A percentile compares a stretch with the other conserved stretches of the same genome.
Evolutionary conservation across 768 basidiomycete species (phyloP).

Genomic region (Lentinula raphanica): DNA sequence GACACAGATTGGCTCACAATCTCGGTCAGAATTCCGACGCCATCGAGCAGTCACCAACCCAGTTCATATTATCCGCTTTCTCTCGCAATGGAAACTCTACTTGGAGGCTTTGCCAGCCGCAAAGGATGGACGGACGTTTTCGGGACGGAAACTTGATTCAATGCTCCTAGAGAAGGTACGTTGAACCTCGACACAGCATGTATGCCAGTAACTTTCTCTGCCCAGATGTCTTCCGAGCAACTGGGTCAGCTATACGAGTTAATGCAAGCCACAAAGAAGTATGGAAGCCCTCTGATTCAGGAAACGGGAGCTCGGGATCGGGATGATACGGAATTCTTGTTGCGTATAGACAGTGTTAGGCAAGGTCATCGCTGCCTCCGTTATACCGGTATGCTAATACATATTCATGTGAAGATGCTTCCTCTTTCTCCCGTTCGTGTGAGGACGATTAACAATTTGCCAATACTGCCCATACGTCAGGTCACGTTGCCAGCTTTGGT

Average conservation of each 20-base stretch:
- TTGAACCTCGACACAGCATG: not conserved
- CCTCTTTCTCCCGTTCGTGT: not conserved
- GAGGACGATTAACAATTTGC: not conserved
- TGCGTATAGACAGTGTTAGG: no score
- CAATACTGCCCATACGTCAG: not conserved
- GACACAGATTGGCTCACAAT: not conserved
- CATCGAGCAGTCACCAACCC: constrained; percentile 81
- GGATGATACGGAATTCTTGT: no score
- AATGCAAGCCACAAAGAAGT: constrained; percentile 89
- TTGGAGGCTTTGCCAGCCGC: constrained; percentile 63
- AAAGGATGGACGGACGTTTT: constrained; percentile 40
- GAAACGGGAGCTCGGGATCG: no score
- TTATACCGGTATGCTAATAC: not conserved
- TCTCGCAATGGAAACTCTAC: constrained; percentile 94
- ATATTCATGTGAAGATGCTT: not conserved
- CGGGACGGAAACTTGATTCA: constrained; percentile 64
- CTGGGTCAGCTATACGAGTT: constrained; percentile 91
- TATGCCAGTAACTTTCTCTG: constrained; percentile 5
- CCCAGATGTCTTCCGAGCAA: constrained; percentile 85
- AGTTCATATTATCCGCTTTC: constrained; percentile 87
- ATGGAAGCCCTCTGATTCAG: constrained; percentile 57
- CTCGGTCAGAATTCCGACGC: constrained; percentile 73
- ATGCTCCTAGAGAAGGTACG: constrained; percentile 72
- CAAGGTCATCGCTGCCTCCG: not conserved
- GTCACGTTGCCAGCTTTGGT: not conserved